These are phyloP conservation scores for Aureobasidium sp. DNA, from an alignment of 2,329 filamentous ascomycete species.

Conservation along the genomic window DNA sequence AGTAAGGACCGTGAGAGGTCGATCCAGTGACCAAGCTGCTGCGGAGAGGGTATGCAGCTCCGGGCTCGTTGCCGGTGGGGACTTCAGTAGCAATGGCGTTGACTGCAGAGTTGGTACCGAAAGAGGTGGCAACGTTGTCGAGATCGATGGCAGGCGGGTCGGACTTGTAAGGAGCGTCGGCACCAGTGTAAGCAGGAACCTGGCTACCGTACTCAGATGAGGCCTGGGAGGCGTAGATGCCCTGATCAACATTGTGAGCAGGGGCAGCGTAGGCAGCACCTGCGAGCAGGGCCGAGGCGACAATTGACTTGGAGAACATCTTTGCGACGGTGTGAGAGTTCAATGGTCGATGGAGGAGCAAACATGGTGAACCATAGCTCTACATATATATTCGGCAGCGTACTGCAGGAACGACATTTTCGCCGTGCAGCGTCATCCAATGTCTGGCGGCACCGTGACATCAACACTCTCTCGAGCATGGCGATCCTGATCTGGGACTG, in stretches of 20 bases:
- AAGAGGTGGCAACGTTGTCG: slow-evolving; percentile 31
- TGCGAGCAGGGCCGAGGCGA: slow-evolving; percentile 17
- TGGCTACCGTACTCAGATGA: slow-evolving; percentile 14
- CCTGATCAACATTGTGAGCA: slow-evolving; percentile 23
- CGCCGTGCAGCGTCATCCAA: slow-evolving; percentile 8
- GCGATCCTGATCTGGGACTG: slow-evolving; percentile 1
- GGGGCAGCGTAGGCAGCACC: slow-evolving; percentile 28
- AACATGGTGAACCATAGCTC: background rate
- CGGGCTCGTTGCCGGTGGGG: slow-evolving; percentile 22
- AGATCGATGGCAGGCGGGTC: slow-evolving; percentile 26
- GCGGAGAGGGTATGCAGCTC: slow-evolving; percentile 35
- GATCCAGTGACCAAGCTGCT: slow-evolving; percentile 46
- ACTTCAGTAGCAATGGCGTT: slow-evolving; percentile 28
- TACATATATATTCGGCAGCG: background rate
- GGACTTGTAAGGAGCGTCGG: slow-evolving; percentile 34
- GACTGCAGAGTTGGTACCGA: slow-evolving; percentile 37
- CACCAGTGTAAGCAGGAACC: slow-evolving; percentile 36
- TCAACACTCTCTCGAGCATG: slow-evolving; percentile 1
- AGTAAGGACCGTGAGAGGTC: slow-evolving; percentile 61
- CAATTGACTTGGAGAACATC: slow-evolving; percentile 18
- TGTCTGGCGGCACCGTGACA: background rate
- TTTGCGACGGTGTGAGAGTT: slow-evolving; percentile 1
- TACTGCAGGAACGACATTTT: slow-evolving; percentile 7
- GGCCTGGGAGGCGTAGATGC: slow-evolving; percentile 1
- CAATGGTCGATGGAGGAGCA: background rate